Evolutionary conservation across 352 stramenopile species (phyloP).

Genomic region (Discostella stelligera): DNA sequence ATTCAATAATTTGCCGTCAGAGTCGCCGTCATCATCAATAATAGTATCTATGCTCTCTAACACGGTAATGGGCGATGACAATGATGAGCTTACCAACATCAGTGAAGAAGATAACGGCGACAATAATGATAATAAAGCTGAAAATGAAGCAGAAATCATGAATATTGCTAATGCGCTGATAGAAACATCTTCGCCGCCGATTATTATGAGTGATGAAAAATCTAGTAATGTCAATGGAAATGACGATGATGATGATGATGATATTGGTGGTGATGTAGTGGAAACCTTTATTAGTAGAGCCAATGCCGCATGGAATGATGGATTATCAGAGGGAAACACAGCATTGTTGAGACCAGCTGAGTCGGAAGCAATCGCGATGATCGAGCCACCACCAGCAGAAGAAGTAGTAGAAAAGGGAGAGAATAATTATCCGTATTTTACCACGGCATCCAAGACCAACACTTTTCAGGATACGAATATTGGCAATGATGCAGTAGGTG

Average conservation of each 20-base stretch:
- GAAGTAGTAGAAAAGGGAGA: not conserved
- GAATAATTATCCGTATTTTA: not conserved
- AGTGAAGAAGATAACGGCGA: not conserved
- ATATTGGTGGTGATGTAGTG: not conserved
- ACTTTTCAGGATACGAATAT: not conserved
- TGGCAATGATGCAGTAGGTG: not conserved
- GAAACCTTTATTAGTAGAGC: constrained; percentile 12
- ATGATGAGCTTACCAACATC: not conserved
- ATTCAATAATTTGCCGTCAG: not conserved
- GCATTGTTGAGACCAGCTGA: not conserved
- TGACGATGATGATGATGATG: not conserved
- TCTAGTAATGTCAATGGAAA: not conserved
- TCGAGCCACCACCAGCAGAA: not conserved
- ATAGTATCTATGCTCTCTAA: not conserved
- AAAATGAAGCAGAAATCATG: constrained; percentile 15
- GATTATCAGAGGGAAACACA: not conserved
- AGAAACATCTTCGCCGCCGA: not conserved
- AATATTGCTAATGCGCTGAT: constrained; percentile 23
- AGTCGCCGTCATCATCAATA: not conserved
- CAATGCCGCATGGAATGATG: constrained; percentile 13
- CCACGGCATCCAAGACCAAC: not conserved
- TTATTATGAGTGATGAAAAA: not conserved
- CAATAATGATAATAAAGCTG: not conserved
- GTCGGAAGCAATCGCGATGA: not conserved
- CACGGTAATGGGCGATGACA: not conserved